These are phyloP conservation scores for Magnusiomyces ingens DNA, from an alignment of 1,139 yeast genomes.

Conservation along the genomic window DNA sequence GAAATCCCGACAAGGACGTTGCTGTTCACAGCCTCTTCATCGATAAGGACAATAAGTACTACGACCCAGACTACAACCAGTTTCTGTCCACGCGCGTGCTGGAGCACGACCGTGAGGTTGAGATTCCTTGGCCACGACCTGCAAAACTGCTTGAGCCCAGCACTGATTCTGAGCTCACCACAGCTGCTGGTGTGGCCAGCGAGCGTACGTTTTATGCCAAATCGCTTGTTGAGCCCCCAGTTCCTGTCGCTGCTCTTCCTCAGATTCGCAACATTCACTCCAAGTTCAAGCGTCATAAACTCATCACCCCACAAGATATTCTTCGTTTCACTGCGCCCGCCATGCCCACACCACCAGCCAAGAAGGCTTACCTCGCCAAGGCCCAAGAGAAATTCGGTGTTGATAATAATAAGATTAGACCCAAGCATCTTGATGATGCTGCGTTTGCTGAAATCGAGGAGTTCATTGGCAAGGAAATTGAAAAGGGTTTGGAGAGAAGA, in stretches of 20 bases:
- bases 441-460: conserved; percentile 62
- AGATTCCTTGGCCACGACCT: conserved; percentile 90
- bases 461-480: conserved; percentile 49
- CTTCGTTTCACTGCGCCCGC: conserved; percentile 41
- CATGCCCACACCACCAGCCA: conserved; percentile 52
- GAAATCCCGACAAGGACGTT: conserved; percentile 43
- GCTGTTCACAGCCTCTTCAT: conserved; percentile 72
- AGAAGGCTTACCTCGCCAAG: conserved; percentile 12
- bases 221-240: conserved; percentile 56
- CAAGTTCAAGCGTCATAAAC: conserved; percentile 33
- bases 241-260: conserved; percentile 59
- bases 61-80: conserved; percentile 65
- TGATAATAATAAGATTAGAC: conserved; percentile 6
- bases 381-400: neutral
- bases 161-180: conserved; percentile 38
- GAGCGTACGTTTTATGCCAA: conserved; percentile 73
- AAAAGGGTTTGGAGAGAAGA: conserved; percentile 39
- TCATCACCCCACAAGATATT: conserved; percentile 11
- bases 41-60: conserved; percentile 50
- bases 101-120: conserved; percentile 54
- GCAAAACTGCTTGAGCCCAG: conserved; percentile 53
- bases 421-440: conserved; percentile 37
- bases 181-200: conserved; percentile 53
- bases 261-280: conserved; percentile 72
- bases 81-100: conserved; percentile 76